These are phyloP conservation scores for Solanum corneliomulleri DNA, from an alignment of 257 asterid genomes.

Conservation along the genomic window DNA sequence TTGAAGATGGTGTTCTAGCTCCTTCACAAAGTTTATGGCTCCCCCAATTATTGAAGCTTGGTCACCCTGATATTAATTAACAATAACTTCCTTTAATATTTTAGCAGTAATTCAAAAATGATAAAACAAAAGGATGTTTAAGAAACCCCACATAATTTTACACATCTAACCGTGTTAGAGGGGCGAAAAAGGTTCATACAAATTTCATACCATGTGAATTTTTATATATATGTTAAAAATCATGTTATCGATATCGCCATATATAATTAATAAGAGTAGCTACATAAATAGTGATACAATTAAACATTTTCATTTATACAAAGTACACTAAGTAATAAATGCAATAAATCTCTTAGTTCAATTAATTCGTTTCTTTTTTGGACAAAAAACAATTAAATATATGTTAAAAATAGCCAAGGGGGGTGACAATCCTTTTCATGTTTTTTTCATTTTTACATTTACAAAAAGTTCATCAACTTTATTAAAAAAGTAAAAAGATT, in stretches of 20 bases:
- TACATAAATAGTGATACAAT: not conserved
- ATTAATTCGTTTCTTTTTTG: not conserved
- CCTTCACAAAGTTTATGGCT: constrained; percentile 79
- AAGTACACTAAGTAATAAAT: not conserved
- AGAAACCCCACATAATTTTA: not conserved
- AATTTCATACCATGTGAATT: not conserved
- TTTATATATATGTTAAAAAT: not conserved
- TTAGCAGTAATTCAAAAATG: not conserved
- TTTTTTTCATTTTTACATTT: constrained; percentile 7
- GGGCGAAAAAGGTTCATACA: not conserved
- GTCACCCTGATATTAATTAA: constrained; percentile 48
- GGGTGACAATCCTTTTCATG: not conserved
- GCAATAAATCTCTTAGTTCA: not conserved
- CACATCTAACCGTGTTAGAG: not conserved
- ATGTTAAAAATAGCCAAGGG: not conserved
- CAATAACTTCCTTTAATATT: not conserved
- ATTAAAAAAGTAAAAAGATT: not conserved
- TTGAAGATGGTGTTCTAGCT: constrained; percentile 71
- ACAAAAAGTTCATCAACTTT: not conserved
- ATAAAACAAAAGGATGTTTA: not conserved
- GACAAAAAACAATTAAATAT: not conserved
- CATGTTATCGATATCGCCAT: not conserved
- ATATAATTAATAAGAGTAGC: not conserved
- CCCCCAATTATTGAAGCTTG: constrained; percentile 93
- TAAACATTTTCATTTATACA: not conserved